Evolutionary conservation across 2,329 filamentous ascomycete species (phyloP), one percentile per base, ranked within the genome.

Genomic region (Aspergillus fischeri): DNA sequence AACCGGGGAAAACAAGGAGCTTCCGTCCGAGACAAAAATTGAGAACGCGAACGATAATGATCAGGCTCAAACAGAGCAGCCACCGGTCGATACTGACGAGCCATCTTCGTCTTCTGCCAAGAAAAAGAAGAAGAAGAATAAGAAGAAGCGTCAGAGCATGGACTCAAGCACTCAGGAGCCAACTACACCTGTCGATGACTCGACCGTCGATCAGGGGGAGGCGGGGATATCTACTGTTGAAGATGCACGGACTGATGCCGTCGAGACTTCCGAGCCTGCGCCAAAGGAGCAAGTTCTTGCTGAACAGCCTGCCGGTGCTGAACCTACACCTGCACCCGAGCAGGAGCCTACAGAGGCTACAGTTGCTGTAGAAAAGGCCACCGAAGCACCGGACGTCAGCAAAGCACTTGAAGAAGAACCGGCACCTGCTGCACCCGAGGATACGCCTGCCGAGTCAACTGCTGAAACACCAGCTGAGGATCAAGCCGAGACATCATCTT

Each of bases 91-190:
- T 42, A 57, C 55, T 58, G 44, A 60, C 41, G 54, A 45, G 3
- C 56, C 60, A n/a, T 49, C 55, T 3, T 62, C 57, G 3, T 64
- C 64, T 51, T 61, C 59, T 1, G 67, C 68, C 54, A 70, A 70
- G 60, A 65, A 66, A 51, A 69, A 71, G 52, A 75, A 71, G 59
- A 71, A 71, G 58, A 75, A 73, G 57, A 73, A 73, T 57, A 72
- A 71, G 58, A 70, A 72, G 62, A 72, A 63, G 63, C 63, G 55
- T 49, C 64, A 64, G 54, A 62, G 49, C 49, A 48, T 56, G 32
- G 59, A 65, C 29, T n/a, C 59, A 41, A 42, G 54, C 49, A 53
- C 53, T 52, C 53, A 61, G 8, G 67, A 69, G 9, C 38, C 56
- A 38, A 48, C 54, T 11, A n/a, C 53, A 52, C 21, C 44, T 17